Evolutionary conservation across 2,329 filamentous ascomycete species (phyloP), one percentile per base, ranked within the genome.

Genomic region (Scorias spongiosa): DNA sequence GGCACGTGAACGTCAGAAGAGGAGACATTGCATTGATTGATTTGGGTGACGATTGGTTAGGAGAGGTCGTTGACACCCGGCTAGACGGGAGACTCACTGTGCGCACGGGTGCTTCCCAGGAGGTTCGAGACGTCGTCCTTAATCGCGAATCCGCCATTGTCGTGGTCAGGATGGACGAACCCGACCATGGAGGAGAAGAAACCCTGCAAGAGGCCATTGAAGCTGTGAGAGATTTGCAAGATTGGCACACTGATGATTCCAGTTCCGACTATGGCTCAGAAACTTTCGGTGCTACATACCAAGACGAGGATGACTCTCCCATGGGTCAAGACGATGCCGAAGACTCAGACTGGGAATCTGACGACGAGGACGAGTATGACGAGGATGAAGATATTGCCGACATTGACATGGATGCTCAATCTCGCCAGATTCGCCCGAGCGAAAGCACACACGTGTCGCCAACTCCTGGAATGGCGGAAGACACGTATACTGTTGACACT

Each of bases 21-120:
- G 69, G 69, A 7, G 73, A 77, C 52, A 68, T 74, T 44, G 74
- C 76, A 2, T 54, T 76, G 10, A 54, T 77, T 10, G 63, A 67
- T 10, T 40, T 4, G 3, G 12, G 17, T 17, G 38, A 4, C 15
- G 64, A 70, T 32, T 78, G 75, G 69, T 62, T 77, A 44, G 75
- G 75, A 14, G 71, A 76, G 52, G 66, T 79, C 2, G 63, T 76
- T 15, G 69, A 73, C 40, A 60, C 74, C 2, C 65, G 67, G 10
- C 53, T 71, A 2, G 70, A 77, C 52, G 75, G 75, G 2, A 63
- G 61, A 6, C 55, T 75, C 9, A 69, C 66, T 0, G 63, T 79
- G 26, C 66, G 75, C n/a, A 59, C 78, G 14, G 70, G 71, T 37
- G 70, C 67, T 10, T 59, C 68, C 5, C 57, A 65, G 12, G 58